Base-by-base conservation (phyloP, 306 rosid genomes). In the Luffa acutangula region DNA sequence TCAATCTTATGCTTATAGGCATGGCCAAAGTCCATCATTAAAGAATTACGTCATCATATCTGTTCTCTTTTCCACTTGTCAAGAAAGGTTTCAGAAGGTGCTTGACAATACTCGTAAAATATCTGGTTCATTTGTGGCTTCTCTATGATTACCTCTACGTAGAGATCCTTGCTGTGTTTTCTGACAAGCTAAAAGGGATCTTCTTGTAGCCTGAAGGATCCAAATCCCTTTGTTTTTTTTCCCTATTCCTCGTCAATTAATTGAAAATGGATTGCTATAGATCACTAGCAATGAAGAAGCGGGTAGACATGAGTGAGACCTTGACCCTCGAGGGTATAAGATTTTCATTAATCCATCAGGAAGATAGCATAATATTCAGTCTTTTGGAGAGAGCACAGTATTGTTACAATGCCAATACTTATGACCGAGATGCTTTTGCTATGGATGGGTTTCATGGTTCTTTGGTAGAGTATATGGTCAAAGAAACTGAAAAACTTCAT, bases 401-500 rank as follows among this genome's bases (percentile, higher is more conserved):
- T 71, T 83, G 87, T 76, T 91, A 86, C 81, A 92, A 92, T 86
- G 86, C 81, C 58, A 92, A 90, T 78, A 87, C 98, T 17, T 94
- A 92, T 59, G 85, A 91, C 60, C 89, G 91, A 63, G 81, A 81
- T 73, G 91, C 87, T 78, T 87, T 94, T 79, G 65, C 87, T 57
- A 76, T 94, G 90, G 96, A 85, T 72, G 95, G 94, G 65, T 92
- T 92, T 84, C 80, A 79, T 36, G 97, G 97, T 78, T 92, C 97
- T 10, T 87, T 94, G 84, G 87, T 92, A 12, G 93, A 94, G 79
- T 90, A 85, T 86, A 92, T 94, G 75, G 85, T 94, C 52, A 87
- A 48, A 80, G 97, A 92, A 89, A 94, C 97, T 63, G 98, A 94
- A 84, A 94, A 77, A 70, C 97, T 94, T 83, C 97, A 94, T 84